These are phyloP conservation scores for Hypsizygus marmoreus DNA, from an alignment of 768 basidiomycete genomes.

Conservation along the genomic window DNA sequence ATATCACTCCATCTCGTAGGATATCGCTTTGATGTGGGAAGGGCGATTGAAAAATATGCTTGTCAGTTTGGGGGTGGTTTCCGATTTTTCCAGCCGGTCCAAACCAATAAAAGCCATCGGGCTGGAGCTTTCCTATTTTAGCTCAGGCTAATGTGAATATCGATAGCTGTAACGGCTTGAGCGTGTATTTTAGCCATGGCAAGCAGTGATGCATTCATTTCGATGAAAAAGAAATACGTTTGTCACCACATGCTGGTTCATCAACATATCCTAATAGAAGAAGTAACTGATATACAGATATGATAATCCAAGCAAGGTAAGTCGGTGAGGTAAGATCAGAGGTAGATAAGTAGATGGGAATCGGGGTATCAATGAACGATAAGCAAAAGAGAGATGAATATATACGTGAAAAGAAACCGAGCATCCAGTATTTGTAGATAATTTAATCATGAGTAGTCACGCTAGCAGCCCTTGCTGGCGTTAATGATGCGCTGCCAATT, in stretches of 20 bases:
- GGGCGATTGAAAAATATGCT: slow-evolving; percentile 88
- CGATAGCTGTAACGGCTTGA: background rate
- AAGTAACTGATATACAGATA: slow-evolving; percentile 11
- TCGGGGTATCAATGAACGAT: slow-evolving; percentile 2
- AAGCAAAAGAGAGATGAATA: background rate
- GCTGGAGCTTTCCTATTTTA: slow-evolving; percentile 93
- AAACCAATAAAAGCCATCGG: slow-evolving; percentile 90
- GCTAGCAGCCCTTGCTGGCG: slow-evolving; percentile 24
- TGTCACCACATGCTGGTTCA: background rate
- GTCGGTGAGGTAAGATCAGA: slow-evolving; percentile 2
- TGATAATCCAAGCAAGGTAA: slow-evolving; percentile 6
- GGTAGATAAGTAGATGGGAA: slow-evolving; percentile 1
- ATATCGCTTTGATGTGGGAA: slow-evolving; percentile 92
- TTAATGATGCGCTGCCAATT: slow-evolving; percentile 43
- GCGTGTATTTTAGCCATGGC: slow-evolving; percentile 3
- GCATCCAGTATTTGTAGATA: too few relatives aligned
- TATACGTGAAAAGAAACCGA: background rate
- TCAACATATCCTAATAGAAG: slow-evolving; percentile 17
- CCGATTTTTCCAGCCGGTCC: slow-evolving; percentile 80
- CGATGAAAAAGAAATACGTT: background rate
- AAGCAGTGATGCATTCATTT: background rate
- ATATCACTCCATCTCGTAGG: slow-evolving; percentile 42
- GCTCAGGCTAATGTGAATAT: slow-evolving; percentile 41
- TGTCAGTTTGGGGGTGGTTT: slow-evolving; percentile 88
- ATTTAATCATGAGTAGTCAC: slow-evolving; percentile 27